Conservation (phyloP, 129 eudicot species). For the Lonicera japonica region DNA sequence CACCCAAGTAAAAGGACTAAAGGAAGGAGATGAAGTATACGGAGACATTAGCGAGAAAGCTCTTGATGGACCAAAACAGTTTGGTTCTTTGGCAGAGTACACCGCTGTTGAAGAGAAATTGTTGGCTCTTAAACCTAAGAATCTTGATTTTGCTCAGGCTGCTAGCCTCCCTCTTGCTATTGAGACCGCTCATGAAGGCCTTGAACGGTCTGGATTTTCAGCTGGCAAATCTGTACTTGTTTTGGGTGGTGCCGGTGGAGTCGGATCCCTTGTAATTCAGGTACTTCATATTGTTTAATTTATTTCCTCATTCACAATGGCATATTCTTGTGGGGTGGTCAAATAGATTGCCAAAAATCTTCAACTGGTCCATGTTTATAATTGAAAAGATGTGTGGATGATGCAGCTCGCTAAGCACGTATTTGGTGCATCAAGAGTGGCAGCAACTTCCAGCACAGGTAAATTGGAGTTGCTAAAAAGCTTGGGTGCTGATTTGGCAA, state of each 20-base stretch:
- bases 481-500: conserved; percentile 81
- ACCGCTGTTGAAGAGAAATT: conserved; percentile 79
- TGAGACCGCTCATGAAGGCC: conserved; percentile 83
- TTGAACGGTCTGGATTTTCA: conserved; percentile 63
- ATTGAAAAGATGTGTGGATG: neutral
- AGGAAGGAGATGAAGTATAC: conserved; percentile 90
- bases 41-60: conserved; percentile 65
- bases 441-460: conserved; percentile 80
- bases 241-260: conserved; percentile 89
- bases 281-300: conserved; percentile 17
- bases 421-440: conserved; percentile 80
- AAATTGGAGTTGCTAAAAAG: conserved; percentile 74
- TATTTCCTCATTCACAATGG: neutral
- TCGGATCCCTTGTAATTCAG: conserved; percentile 87
- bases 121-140: conserved; percentile 70
- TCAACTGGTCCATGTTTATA: neutral
- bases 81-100: conserved; percentile 81
- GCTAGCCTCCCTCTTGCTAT: conserved; percentile 83
- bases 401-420: conserved; percentile 81
- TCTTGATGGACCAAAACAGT: conserved; percentile 52
- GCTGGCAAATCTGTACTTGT: conserved; percentile 79
- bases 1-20: conserved; percentile 60
- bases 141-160: conserved; percentile 58
- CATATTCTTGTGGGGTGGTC: neutral
- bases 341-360: neutral